Evolutionary conservation across 768 basidiomycete species (phyloP), one percentile per base, ranked within the genome.

Genomic region (Lanmaoa rubissima): DNA sequence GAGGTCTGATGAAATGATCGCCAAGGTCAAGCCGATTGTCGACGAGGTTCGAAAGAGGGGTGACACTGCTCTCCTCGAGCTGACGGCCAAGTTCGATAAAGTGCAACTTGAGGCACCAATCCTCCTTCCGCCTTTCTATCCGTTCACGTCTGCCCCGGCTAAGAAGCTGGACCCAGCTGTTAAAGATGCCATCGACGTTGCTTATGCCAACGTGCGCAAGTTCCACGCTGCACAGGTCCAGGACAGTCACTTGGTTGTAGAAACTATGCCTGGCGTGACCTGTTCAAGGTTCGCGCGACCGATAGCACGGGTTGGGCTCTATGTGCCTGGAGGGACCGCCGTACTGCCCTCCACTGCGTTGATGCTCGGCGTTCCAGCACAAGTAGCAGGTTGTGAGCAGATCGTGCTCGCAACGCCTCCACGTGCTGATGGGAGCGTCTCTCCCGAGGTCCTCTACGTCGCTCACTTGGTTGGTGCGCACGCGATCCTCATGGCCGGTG

Each of bases 341-440:
- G 82, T 98, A 45, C 80, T 99, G 17, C 97, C 97, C 13, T 95
- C 92, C 5, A 98, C 97, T 19, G 96, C 97, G 4, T 81, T 99
- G 64, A 98, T 98, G 95, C 85, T 99, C 19, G 96, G 96, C 57
- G 88, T 98, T 31, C 97, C 97, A 16, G 97, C 97, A 2, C 94
- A 97, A 70, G 97, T 98, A 11, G 97, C 97, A 2, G 93, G 93
- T 3, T 98, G 96, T 76, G 85, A 83, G 59, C 83, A 91, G 64
- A 87, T 98, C 60, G 90, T 98, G 39, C 80, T 99, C 57, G 94
- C 97, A 5, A 98, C 97, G 4, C 97, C 97, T n/a, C 96, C 97
- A 2, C 82, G 94, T 41, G 74, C 88, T 14, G 94, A 98, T 71
- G 97, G 96, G 12, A 89, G 83, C 64, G 86, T 99, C 66, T 94